Conservation (phyloP, 2,329 filamentous ascomycete genomes). For the Aspergillus vadensis region DNA sequence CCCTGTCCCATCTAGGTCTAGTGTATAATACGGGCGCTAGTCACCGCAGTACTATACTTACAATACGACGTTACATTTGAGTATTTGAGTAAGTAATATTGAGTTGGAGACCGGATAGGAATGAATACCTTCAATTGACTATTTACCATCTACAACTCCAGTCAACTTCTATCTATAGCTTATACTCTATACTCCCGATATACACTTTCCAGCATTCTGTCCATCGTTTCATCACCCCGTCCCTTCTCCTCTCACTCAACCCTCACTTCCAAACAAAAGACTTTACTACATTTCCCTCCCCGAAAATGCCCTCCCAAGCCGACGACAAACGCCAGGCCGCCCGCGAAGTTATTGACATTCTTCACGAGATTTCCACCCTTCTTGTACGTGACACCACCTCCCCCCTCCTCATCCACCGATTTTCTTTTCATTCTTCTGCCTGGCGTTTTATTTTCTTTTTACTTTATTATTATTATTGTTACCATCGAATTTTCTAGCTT, state of each 20-base stretch:
- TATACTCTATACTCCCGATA: too few species aligned
- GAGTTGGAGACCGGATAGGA: too few species aligned
- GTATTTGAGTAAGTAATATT: too few species aligned
- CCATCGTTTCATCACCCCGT: neutral
- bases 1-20: too few species aligned
- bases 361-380: slow-evolving; percentile 52
- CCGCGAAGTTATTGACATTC: slow-evolving; percentile 54
- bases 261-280: neutral
- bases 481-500: too few species aligned
- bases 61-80: too few species aligned
- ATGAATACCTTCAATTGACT: neutral
- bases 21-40: too few species aligned
- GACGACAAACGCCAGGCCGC: slow-evolving; percentile 53
- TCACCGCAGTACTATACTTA: too few species aligned
- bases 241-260: neutral
- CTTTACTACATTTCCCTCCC: slow-evolving; percentile 19
- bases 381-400: slow-evolving; percentile 37
- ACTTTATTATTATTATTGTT: too few species aligned
- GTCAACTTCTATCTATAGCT: neutral
- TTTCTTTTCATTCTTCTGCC: neutral
- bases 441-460: neutral
- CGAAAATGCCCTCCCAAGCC: slow-evolving; percentile 43
- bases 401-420: neutral
- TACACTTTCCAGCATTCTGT: neutral
- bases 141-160: neutral